Evolutionary conservation across 1,284 basidiomycete species (phyloP), one percentile per base, ranked within the genome.

Genomic region (Boletellus sp.): DNA sequence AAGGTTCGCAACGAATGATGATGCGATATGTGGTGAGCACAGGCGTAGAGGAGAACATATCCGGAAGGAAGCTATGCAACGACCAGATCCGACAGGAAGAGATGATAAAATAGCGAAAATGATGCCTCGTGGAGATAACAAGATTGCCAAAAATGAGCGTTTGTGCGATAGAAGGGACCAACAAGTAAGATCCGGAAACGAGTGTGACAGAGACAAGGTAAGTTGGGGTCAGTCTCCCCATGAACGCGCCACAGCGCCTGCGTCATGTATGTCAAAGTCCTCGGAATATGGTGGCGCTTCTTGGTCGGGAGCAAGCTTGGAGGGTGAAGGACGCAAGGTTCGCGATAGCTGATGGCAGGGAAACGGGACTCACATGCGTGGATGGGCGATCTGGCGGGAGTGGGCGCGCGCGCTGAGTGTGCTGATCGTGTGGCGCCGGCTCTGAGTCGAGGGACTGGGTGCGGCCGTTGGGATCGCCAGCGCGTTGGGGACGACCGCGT

Each of bases 121-220:
- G 48, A 48, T 43, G 50, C 61, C 63, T 67, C 58, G 61, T 66
- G 60, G 65, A 64, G 61, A 62, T 66, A 67, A 57, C 61, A 52
- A 53, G 45, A 58, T 58, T 44, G 55, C 49, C 30, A 48, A 61
- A 54, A 46, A 42, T 36, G 53, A 50, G 55, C 19, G 50, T 40
- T 43, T 33, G 48, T 52, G 37, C 46, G 55, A 52, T 51, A 57
- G 22, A 60, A 35, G 55, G 51, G 40, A 34, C 46, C 37, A 48
- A 36, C 47, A 41, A 53, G 45, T 23, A 49, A 52, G 47, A 58
- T 52, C 54, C 63, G 63, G 58, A 59, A 63, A 60, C 58, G 64
- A 68, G 53, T 16, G 66, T 52, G 61, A 54, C 45, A 35, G 50
- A 48, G 35, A 46, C 36, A 43, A 53, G 33, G 35, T 20, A 21